A percentile compares a stretch with the other conserved stretches of the same genome.
phyloP scores from a whole-genome alignment of 306 rosid genomes.

The Cucurbita argyrosperma region DNA sequence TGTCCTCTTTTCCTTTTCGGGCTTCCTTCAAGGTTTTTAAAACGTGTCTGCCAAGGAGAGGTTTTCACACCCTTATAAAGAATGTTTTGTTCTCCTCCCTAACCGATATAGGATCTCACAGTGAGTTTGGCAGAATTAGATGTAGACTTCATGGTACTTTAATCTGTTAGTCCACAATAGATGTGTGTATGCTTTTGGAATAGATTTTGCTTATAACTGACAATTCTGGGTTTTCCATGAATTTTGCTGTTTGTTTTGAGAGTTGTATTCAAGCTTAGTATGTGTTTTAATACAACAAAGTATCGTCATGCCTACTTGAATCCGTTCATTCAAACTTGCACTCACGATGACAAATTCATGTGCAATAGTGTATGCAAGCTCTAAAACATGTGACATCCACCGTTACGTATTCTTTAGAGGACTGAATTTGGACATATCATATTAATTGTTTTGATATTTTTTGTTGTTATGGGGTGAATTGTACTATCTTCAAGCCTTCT shows the following conservation, averaged over 20 bases:
- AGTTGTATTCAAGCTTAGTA: not conserved
- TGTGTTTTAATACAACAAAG: not conserved
- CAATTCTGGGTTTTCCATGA: not conserved
- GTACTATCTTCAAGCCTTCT: slow-evolving; percentile 56
- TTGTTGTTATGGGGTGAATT: slow-evolving; percentile 6
- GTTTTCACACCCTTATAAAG: too few species aligned
- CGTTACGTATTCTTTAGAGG: not conserved
- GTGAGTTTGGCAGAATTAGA: not conserved
- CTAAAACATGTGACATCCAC: not conserved
- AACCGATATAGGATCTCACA: too few species aligned
- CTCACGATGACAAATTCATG: not conserved
- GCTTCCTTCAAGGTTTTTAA: too few species aligned
- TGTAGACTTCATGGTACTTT: not conserved
- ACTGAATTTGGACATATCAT: not conserved
- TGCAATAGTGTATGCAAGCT: not conserved
- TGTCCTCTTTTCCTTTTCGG: too few species aligned
- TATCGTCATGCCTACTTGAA: not conserved
- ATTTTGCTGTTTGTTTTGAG: not conserved
- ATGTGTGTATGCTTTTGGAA: not conserved
- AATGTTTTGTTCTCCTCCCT: too few species aligned
- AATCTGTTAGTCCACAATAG: not conserved
- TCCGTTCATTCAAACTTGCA: not conserved
- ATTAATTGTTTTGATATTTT: not conserved
- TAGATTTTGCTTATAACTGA: not conserved
- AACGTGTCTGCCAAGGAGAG: too few species aligned